phyloP scores from a whole-genome alignment of 2,329 filamentous ascomycete species.

The Phoma sp. region DNA sequence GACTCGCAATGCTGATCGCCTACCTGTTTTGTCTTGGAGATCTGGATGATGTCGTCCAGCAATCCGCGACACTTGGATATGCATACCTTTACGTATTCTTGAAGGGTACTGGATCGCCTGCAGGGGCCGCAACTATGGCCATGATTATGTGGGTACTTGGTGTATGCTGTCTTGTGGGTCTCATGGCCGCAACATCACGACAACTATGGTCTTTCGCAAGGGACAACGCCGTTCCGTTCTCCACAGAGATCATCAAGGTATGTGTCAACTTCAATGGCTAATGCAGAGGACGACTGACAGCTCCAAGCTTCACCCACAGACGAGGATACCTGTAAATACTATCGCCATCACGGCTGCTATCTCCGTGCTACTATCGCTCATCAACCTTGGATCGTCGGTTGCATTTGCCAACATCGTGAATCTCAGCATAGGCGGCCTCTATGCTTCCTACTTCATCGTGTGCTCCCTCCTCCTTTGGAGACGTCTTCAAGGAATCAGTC shows the following conservation, averaged over 20 bases:
- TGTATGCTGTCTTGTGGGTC: constrained; percentile 36
- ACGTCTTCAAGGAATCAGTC: too few species aligned
- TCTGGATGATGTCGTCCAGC: constrained; percentile 25
- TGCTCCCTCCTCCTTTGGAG: too few species aligned
- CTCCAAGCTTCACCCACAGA: too few species aligned
- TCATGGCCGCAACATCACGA: constrained; percentile 39
- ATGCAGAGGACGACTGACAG: too few species aligned
- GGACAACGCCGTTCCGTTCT: constrained; percentile 36
- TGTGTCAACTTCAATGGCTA: too few species aligned
- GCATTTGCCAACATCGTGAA: too few species aligned
- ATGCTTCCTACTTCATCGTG: too few species aligned
- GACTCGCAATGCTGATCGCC: constrained; percentile 37
- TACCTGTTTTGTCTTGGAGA: constrained; percentile 41
- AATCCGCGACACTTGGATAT: constrained; percentile 46
- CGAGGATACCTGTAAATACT: too few species aligned
- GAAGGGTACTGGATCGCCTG: constrained; percentile 13
- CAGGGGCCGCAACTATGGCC: constrained; percentile 52
- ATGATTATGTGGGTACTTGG: constrained; percentile 27
- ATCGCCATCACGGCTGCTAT: too few species aligned
- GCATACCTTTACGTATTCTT: constrained; percentile 53
- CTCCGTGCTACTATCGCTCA: too few species aligned
- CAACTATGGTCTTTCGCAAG: constrained; percentile 47
- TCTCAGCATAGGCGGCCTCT: too few species aligned
- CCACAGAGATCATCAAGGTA: not conserved
- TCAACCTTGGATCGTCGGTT: too few species aligned